Percentiles rank a stretch among this genome's conserved stretches.
Evolutionary conservation across 208 protist genomes (phyloP).

Genomic region (Trypanosoma scelopori): DNA sequence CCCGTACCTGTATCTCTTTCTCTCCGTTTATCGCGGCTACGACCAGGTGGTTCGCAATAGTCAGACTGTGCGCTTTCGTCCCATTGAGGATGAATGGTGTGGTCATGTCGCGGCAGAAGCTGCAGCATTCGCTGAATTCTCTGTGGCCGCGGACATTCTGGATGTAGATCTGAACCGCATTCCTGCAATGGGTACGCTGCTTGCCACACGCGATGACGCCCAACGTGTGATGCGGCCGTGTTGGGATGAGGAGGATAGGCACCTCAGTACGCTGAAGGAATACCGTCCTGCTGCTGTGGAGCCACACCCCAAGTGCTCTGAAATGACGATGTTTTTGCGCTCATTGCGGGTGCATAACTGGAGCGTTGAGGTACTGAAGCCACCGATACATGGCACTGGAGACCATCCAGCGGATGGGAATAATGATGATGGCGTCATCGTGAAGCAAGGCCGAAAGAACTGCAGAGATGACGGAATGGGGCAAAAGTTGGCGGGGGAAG

Average conservation of each 20-base stretch:
- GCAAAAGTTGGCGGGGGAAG: no score
- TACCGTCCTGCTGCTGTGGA: conserved; percentile 32
- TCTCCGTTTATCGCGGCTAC: conserved; percentile 71
- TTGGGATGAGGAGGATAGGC: conserved; percentile 41
- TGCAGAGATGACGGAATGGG: no score
- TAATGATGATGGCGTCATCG: neutral
- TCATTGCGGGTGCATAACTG: conserved; percentile 83
- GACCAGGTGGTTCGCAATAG: conserved; percentile 28
- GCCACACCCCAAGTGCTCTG: conserved; percentile 33
- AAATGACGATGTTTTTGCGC: conserved; percentile 82
- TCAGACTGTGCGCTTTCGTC: conserved; percentile 14
- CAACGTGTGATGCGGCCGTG: conserved; percentile 35
- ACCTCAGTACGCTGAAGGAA: conserved; percentile 58
- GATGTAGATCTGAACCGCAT: conserved; percentile 65
- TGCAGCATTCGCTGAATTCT: conserved; percentile 38
- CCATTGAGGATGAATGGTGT: conserved; percentile 52
- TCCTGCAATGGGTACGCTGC: conserved; percentile 55
- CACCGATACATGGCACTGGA: neutral
- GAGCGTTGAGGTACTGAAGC: conserved; percentile 38
- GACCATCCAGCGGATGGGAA: neutral
- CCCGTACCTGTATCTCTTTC: conserved; percentile 64
- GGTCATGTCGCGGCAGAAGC: conserved; percentile 38
- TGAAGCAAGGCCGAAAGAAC: no score
- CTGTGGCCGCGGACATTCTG: conserved; percentile 54
- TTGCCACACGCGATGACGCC: conserved; percentile 47